Percentiles rank a stretch among this genome's conserved stretches.
phyloP scores from a whole-genome alignment of 73 alveolate species.

The Diophrys sp. region DNA sequence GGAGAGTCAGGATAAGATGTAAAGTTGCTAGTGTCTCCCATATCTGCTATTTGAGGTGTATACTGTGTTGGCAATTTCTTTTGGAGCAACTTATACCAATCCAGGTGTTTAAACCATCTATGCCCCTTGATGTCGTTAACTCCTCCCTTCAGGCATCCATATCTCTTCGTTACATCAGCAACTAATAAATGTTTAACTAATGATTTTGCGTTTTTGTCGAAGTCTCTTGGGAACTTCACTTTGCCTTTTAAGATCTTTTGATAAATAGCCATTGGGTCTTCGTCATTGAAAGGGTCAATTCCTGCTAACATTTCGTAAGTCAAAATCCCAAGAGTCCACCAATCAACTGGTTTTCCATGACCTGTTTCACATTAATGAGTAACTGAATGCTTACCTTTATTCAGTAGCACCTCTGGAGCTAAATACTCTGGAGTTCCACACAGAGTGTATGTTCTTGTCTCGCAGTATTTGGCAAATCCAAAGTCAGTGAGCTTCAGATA shows the following conservation, averaged over 20 bases:
- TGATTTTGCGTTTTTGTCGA: constrained; percentile 86
- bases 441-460: constrained; percentile 81
- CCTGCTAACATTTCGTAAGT: constrained; percentile 94
- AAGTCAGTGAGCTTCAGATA: constrained; percentile 81
- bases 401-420: constrained; percentile 92
- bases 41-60: constrained; percentile 68
- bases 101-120: constrained; percentile 77
- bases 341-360: constrained; percentile 98
- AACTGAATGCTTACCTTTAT: constrained; percentile 22
- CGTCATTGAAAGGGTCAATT: constrained; percentile 88
- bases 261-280: constrained; percentile 80
- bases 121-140: constrained; percentile 87
- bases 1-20: constrained; percentile 89
- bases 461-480: constrained; percentile 88
- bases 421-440: constrained; percentile 94
- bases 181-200: constrained; percentile 85
- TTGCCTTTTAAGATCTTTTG: constrained; percentile 86
- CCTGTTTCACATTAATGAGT: constrained; percentile 54
- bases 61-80: constrained; percentile 75
- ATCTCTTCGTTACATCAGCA: constrained; percentile 87
- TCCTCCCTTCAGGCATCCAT: constrained; percentile 93
- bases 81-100: constrained; percentile 61
- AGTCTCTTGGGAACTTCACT: constrained; percentile 81
- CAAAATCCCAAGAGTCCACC: constrained; percentile 95
- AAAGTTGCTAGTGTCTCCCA: constrained; percentile 82